These are phyloP conservation scores for Mimosa bimucronata DNA, from an alignment of 306 rosid genomes.

Conservation along the genomic window DNA sequence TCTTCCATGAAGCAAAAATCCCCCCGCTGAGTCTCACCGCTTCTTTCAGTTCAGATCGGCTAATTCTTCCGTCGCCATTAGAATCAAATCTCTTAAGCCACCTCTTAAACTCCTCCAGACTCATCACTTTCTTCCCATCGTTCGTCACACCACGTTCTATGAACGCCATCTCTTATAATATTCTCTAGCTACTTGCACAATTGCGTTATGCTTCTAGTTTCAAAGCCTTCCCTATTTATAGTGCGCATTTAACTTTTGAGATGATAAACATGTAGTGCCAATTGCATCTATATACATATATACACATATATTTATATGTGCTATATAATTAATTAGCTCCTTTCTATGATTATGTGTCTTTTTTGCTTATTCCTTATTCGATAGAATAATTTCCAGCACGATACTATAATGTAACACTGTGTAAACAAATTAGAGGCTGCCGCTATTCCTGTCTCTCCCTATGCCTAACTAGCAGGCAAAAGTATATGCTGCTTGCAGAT, in stretches of 20 bases:
- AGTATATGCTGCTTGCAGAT: background rate
- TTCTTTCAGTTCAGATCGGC: slow-evolving; percentile 36
- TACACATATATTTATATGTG: too few species aligned
- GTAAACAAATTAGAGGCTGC: background rate
- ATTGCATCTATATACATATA: background rate
- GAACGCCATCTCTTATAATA: slow-evolving; percentile 29
- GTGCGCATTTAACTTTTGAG: too few species aligned
- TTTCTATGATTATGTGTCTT: background rate
- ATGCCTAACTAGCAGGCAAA: background rate
- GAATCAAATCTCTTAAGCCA: slow-evolving; percentile 45
- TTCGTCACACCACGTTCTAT: slow-evolving; percentile 24
- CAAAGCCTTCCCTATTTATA: background rate
- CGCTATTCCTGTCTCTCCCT: background rate
- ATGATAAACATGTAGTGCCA: background rate
- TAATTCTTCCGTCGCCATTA: slow-evolving; percentile 40
- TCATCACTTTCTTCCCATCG: slow-evolving; percentile 45
- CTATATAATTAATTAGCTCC: background rate
- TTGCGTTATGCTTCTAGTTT: background rate
- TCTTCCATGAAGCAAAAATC: slow-evolving; percentile 28
- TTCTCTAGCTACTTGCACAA: too few species aligned
- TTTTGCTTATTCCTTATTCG: slow-evolving; percentile 1
- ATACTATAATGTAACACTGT: background rate
- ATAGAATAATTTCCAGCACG: background rate
- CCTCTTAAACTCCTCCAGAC: slow-evolving; percentile 39
- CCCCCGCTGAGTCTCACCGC: slow-evolving; percentile 38